Base-by-base conservation (phyloP, 2,329 filamentous ascomycete genomes). In the Dactylellina parvicollis region DNA sequence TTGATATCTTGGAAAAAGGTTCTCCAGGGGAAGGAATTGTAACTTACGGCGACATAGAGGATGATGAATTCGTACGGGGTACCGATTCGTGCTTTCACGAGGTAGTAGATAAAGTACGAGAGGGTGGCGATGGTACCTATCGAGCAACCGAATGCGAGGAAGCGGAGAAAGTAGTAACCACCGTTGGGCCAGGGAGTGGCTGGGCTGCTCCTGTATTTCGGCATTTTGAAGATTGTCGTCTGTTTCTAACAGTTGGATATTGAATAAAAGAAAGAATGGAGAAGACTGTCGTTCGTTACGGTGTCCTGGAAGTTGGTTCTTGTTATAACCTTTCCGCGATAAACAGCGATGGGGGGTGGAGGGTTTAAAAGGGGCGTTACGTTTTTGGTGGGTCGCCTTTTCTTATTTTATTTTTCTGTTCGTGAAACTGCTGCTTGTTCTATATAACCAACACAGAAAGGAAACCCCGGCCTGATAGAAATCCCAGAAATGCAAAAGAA, bases 141-240 rank as follows among this genome's bases (percentile, higher is more conserved):
- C 62, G 70, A 62, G 34, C 22, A 32, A 28, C 50, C 1, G 52
- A 74, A 69, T 34, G 69, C 55, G 56, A 57, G 20, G 40, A 74
- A 46, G 5, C 70, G 70, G 40, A 74, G 70, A 28, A 73, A 56
- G 56, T 74, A 74, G 70, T 74, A 74, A 28, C 22, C 70, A 42
- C 62, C 62, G 52, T 74, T 74, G 30, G 70, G 64, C 70, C 70
- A 74, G 28, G 70, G 62, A 32, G 70, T 74, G n/a, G n/a, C n/a
- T 32, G 70, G 64, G 54, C 66, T 74, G 62, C 55, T 74, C 34
- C 64, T 69, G 56, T 42, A 69, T 18, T 62, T 69, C 34, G 56
- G 34, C 61, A 67, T 74, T 46, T 62, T 69, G 12, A 10, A 28
- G n/a, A 38, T 36, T 26, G n/a, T 56, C 34, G 10, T 24, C 24